Base-by-base conservation (phyloP, 2,329 filamentous ascomycete species). In the Penicillium sp. region DNA sequence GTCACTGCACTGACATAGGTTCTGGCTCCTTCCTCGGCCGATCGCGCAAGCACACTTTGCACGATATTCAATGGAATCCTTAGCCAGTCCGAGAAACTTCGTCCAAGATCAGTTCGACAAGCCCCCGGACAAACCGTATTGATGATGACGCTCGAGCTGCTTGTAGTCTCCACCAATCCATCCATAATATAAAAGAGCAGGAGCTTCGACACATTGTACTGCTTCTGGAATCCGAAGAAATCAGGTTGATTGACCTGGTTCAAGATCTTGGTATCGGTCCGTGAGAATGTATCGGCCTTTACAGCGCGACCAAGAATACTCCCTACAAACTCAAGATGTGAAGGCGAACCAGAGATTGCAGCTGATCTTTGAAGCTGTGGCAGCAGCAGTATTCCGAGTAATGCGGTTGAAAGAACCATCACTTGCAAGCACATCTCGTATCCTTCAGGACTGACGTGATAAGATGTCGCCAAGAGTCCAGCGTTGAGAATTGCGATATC, bases 401-500 rank as follows among this genome's bases (percentile, higher is more conserved):
- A 26, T 46, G 42, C 56, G 6, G 56, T 58, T 10, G 56, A 58
- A 11, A 58, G 48, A 42, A 54, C 56, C 48, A 46, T 58, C 19
- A 58, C 40, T 16, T 58, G 56, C 22, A 58, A 19, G 8, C 40
- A 45, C 40, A 58, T 58, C 42, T 58, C 56, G 22, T 54, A 33
- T 30, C 56, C 56, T n/a, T 58, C 56, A 16, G 56, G 42, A 25
- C 56, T 48, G 25, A 54, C 40, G 8, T n/a, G 38, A 48, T 45
- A 48, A 7, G 56, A 46, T 13, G 56, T 28, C 3, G 56, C 38
- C 43, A 48, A n/a, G 22, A 46, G 11, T 16, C 43, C 43, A n/a
- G 43, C 43, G 14, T 46, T 46, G 25, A 46, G 43, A 10, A 46
- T 7, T 16, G 43, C 43, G 14, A 46, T 46, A 28, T 46, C 43